These are phyloP conservation scores for Petrea volubilis DNA, from an alignment of 257 asterid species.

Conservation along the genomic window DNA sequence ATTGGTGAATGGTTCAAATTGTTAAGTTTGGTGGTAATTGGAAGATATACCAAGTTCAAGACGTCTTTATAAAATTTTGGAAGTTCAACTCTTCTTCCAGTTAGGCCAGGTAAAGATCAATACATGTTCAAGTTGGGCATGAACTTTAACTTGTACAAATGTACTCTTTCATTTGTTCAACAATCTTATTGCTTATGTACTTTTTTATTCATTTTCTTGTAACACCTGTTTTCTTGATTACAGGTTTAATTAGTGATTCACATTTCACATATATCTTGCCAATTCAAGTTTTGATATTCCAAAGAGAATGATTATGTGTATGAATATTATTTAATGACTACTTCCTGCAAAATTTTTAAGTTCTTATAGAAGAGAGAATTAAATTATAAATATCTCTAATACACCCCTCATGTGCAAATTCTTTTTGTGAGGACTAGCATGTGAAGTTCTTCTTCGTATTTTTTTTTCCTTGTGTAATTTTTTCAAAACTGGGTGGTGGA, in stretches of 20 bases:
- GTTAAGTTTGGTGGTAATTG: not conserved
- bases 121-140: not conserved
- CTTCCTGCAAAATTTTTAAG: too few species aligned
- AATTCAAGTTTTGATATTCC: not conserved
- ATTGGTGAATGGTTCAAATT: slow-evolving; percentile 12
- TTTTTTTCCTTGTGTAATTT: too few species aligned
- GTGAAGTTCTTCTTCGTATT: too few species aligned
- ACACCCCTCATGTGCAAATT: too few species aligned
- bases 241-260: not conserved
- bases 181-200: too few species aligned
- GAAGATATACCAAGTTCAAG: slow-evolving; percentile 1
- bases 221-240: not conserved
- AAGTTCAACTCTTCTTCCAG: not conserved
- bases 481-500: too few species aligned
- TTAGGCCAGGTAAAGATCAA: slow-evolving; percentile 7
- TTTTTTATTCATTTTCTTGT: not conserved
- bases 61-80: not conserved
- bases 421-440: too few species aligned
- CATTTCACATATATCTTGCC: too few species aligned
- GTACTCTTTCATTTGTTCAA: not conserved
- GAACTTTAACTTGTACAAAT: not conserved
- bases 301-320: too few species aligned
- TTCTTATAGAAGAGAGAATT: too few species aligned
- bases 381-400: too few species aligned
- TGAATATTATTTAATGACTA: too few species aligned